Conservation (phyloP, 169 alveolate genomes). For the Plasmodium vivax region DNA sequence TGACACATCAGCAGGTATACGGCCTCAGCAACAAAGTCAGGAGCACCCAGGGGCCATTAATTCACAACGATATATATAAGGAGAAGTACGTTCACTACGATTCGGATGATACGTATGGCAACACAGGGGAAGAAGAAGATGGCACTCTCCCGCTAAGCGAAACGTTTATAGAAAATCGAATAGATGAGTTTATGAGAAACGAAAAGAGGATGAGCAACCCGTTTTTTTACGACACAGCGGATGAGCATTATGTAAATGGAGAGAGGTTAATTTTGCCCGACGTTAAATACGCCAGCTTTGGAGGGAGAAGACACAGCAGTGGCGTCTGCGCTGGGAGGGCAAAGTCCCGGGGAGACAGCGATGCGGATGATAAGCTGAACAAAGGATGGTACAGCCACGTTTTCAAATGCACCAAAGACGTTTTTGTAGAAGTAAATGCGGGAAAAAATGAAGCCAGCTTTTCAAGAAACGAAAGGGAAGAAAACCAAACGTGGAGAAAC, state of each 20-base stretch:
- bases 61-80: constrained; percentile 54
- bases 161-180: constrained; percentile 26
- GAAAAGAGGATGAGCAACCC: constrained; percentile 17
- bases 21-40: constrained; percentile 19
- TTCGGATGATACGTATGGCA: background rate
- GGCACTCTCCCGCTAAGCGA: constrained; percentile 44
- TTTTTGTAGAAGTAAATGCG: constrained; percentile 37
- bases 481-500: background rate
- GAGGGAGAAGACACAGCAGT: background rate
- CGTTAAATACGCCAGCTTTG: background rate
- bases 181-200: constrained; percentile 4
- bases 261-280: constrained; percentile 14
- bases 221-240: background rate
- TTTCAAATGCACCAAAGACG: constrained; percentile 17
- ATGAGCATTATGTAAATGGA: background rate
- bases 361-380: constrained; percentile 4
- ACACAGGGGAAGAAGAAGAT: background rate
- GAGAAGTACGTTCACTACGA: background rate
- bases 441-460: background rate
- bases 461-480: background rate
- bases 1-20: constrained; percentile 31
- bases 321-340: background rate
- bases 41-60: constrained; percentile 19
- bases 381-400: constrained; percentile 56
- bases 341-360: background rate